Conservation (phyloP, 352 stramenopile species). For the Hyaloperonospora brassicae region DNA sequence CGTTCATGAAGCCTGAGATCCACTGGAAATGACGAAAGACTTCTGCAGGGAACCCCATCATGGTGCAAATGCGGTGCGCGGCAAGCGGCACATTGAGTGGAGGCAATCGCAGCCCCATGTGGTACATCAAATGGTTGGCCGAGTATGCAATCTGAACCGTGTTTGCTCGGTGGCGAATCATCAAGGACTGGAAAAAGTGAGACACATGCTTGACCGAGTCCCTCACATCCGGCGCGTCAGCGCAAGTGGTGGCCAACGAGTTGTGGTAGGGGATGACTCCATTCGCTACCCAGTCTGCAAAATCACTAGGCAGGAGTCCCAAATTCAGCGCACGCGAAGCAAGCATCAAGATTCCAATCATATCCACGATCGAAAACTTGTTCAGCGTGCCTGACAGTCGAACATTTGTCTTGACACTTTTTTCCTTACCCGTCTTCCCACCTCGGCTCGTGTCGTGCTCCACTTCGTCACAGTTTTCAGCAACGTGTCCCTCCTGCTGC, state of each 20-base stretch:
- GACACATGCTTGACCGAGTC: slow-evolving; percentile 38
- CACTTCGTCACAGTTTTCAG: neutral
- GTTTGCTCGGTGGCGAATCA: slow-evolving; percentile 31
- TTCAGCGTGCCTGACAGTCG: slow-evolving; percentile 24
- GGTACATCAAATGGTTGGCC: slow-evolving; percentile 54
- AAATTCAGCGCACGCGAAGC: slow-evolving; percentile 58
- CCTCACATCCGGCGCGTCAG: slow-evolving; percentile 31
- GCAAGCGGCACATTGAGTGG: slow-evolving; percentile 60
- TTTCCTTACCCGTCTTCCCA: neutral
- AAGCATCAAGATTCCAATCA: slow-evolving; percentile 55
- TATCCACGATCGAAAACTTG: slow-evolving; percentile 47
- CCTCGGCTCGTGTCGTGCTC: neutral
- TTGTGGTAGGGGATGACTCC: slow-evolving; percentile 65
- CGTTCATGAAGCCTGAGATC: slow-evolving; percentile 49
- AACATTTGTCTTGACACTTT: slow-evolving; percentile 4
- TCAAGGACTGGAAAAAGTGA: slow-evolving; percentile 53
- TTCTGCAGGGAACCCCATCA: slow-evolving; percentile 46
- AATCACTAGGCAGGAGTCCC: slow-evolving; percentile 50
- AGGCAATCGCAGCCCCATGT: slow-evolving; percentile 61
- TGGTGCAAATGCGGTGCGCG: slow-evolving; percentile 41
- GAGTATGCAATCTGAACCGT: slow-evolving; percentile 38
- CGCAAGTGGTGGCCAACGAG: slow-evolving; percentile 40
- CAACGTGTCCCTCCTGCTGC: neutral
- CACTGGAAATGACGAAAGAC: slow-evolving; percentile 68
- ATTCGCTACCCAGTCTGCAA: slow-evolving; percentile 47